Conservation (phyloP, 768 basidiomycete species). For the Hemileccinum rubropunctum region DNA sequence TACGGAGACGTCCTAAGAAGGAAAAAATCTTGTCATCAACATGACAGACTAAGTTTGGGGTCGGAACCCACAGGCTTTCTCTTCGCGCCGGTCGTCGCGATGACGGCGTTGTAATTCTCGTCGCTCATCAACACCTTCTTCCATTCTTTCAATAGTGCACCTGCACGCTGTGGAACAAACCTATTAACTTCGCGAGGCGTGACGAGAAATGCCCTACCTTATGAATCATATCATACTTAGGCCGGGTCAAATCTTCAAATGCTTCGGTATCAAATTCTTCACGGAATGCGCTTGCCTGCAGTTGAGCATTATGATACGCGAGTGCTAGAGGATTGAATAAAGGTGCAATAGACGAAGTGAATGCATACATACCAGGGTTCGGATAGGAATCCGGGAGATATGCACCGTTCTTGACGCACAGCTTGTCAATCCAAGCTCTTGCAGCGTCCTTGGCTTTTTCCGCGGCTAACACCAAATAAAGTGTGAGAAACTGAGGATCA, state of each 20-base stretch:
- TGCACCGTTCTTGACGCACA: conserved; percentile 71
- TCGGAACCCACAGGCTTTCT: conserved; percentile 61
- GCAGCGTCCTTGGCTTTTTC: conserved; percentile 68
- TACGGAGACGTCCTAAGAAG: conserved; percentile 53
- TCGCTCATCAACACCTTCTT: conserved; percentile 61
- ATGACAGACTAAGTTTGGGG: not conserved
- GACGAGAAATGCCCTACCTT: conserved; percentile 46
- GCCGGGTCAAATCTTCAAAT: conserved; percentile 81
- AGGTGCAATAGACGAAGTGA: not conserved
- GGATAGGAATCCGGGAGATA: conserved; percentile 90
- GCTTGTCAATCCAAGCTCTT: conserved; percentile 70
- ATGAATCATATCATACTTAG: conserved; percentile 75
- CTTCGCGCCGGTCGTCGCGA: conserved; percentile 52
- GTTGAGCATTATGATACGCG: conserved; percentile 83
- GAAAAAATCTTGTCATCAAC: not conserved
- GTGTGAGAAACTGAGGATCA: not conserved
- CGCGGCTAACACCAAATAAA: conserved; percentile 47
- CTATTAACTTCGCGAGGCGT: not conserved
- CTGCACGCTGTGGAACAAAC: conserved; percentile 51
- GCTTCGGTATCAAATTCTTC: conserved; percentile 78
- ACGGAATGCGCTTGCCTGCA: conserved; percentile 90
- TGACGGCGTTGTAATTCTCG: conserved; percentile 55
- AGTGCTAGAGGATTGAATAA: conserved; percentile 39
- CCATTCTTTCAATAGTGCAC: conserved; percentile 67
- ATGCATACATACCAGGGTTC: conserved; percentile 71